Conservation (phyloP, 306 rosid genomes). For the Rubus idaeus region DNA sequence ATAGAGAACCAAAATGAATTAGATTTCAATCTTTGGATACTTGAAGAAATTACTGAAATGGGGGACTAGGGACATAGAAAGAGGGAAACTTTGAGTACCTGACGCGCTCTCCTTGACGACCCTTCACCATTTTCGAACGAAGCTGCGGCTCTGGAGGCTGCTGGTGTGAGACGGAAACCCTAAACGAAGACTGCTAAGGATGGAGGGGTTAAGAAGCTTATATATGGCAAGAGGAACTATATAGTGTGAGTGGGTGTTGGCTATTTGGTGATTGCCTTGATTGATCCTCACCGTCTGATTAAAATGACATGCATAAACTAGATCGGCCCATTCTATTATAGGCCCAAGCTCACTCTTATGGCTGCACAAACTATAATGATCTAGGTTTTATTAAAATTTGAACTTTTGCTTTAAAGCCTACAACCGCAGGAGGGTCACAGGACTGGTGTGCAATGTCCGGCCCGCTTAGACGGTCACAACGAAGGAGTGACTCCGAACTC, state of each 20-base stretch:
- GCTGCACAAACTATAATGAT: too few relatives aligned
- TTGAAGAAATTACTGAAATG: not conserved
- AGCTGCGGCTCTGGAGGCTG: not conserved
- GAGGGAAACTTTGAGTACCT: conserved; percentile 34
- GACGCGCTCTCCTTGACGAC: conserved; percentile 77
- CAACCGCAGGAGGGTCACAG: too few relatives aligned
- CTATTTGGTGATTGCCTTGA: too few relatives aligned
- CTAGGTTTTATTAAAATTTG: too few relatives aligned
- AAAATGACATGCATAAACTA: too few relatives aligned
- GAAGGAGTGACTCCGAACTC: too few relatives aligned
- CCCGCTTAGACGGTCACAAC: too few relatives aligned
- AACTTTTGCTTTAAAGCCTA: too few relatives aligned
- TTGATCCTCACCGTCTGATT: too few relatives aligned
- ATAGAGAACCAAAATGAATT: not conserved
- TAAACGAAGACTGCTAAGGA: not conserved
- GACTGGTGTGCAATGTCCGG: too few relatives aligned
- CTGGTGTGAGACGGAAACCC: conserved; percentile 28
- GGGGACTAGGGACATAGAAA: not conserved
- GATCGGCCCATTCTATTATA: too few relatives aligned
- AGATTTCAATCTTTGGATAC: not conserved
- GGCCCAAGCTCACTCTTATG: too few relatives aligned
- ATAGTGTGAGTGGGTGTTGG: not conserved
- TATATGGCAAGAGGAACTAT: not conserved
- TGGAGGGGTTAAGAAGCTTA: not conserved
- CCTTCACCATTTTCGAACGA: conserved; percentile 60